Conservation (phyloP, 495 filamentous ascomycete species). For the Rhypophila decipiens region DNA sequence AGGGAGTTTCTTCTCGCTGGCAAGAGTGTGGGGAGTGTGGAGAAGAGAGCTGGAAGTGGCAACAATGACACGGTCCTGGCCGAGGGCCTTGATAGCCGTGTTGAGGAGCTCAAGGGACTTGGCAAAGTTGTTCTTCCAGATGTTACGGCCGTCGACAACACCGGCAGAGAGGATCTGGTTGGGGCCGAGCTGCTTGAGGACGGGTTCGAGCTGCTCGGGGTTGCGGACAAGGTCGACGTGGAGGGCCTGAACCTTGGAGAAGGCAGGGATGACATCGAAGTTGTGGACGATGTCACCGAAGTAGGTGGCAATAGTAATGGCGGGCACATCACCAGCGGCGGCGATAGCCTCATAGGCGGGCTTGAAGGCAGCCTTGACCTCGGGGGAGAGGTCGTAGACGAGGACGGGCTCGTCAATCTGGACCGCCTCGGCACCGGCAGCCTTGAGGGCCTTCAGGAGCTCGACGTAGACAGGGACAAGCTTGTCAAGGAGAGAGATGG, state of each 20-base stretch:
- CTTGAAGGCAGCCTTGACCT: constrained; percentile 96
- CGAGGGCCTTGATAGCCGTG: constrained; percentile 83
- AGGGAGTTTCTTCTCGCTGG: constrained; percentile 94
- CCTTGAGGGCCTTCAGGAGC: constrained; percentile 85
- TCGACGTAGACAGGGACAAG: constrained; percentile 90
- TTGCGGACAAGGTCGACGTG: constrained; percentile 95
- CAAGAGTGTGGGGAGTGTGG: constrained; percentile 95
- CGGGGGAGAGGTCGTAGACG: constrained; percentile 80
- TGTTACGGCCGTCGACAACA: constrained; percentile 98
- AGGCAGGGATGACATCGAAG: constrained; percentile 71
- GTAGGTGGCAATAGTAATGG: constrained; percentile 86
- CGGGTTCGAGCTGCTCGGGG: constrained; percentile 96
- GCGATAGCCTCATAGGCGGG: constrained; percentile 86
- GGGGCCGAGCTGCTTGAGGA: constrained; percentile 78
- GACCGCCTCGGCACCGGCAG: constrained; percentile 86
- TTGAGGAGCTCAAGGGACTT: constrained; percentile 82
- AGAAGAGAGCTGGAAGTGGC: constrained; percentile 95
- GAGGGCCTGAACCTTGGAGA: constrained; percentile 64
- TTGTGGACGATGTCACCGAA: constrained; percentile 99
- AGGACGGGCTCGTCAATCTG: constrained; percentile 98
- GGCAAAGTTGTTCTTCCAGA: constrained; percentile 99
- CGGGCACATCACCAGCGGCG: constrained; percentile 68
- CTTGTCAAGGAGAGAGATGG: constrained; percentile 85
- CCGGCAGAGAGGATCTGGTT: constrained; percentile 86
- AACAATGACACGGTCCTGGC: constrained; percentile 92